Conservation (phyloP, 768 basidiomycete genomes). For the Collybiopsis confluens region DNA sequence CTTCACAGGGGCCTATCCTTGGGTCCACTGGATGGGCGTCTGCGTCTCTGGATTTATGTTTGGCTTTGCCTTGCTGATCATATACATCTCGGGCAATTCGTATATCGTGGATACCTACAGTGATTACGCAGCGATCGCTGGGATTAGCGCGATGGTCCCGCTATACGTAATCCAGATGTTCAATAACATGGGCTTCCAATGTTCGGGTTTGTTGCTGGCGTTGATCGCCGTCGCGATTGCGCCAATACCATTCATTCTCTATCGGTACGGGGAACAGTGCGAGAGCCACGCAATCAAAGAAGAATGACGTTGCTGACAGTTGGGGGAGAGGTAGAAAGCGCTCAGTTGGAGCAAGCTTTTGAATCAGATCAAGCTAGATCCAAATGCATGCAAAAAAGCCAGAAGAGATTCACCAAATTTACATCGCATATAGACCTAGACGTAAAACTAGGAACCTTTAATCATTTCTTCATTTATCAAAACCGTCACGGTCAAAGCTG, state of each 20-base stretch:
- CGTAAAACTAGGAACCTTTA: too few species aligned
- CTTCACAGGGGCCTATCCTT: slow-evolving; percentile 36
- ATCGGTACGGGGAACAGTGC: slow-evolving; percentile 29
- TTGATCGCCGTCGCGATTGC: slow-evolving; percentile 26
- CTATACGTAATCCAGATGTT: slow-evolving; percentile 40
- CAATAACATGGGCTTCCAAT: slow-evolving; percentile 37
- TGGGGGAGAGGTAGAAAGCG: background rate
- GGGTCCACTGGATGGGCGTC: slow-evolving; percentile 36
- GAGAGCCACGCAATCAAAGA: slow-evolving; percentile 11
- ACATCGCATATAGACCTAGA: too few species aligned
- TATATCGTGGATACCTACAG: slow-evolving; percentile 42
- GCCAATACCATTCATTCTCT: slow-evolving; percentile 40
- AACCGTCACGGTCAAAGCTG: too few species aligned
- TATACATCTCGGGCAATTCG: slow-evolving; percentile 40
- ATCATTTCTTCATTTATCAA: too few species aligned
- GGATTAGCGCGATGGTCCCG: slow-evolving; percentile 32
- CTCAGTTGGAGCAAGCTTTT: too few species aligned
- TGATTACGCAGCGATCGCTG: slow-evolving; percentile 38
- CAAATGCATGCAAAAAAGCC: too few species aligned
- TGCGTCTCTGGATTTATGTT: slow-evolving; percentile 34
- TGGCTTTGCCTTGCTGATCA: slow-evolving; percentile 37
- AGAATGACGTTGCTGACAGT: background rate
- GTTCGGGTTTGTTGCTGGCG: slow-evolving; percentile 32
- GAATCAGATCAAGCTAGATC: too few species aligned
- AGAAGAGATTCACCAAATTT: too few species aligned